Evolutionary conservation across 371 early-diverging fungal genomes (phyloP).

Genomic region (Entomophthora muscae): DNA sequence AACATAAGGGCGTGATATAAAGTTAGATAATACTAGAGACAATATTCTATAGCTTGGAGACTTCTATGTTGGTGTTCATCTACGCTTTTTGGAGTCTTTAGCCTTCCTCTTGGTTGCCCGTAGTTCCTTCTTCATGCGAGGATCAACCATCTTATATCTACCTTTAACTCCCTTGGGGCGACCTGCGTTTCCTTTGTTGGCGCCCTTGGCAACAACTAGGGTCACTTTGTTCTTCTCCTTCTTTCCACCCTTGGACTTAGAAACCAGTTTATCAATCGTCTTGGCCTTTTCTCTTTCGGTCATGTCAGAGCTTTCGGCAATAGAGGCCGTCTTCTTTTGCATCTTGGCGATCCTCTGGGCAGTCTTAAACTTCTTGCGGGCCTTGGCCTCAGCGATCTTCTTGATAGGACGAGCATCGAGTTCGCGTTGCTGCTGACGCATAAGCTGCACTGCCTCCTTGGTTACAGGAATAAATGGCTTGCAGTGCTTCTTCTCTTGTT

Average conservation of each 20-base stretch:
- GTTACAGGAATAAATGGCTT: slow-evolving; percentile 77
- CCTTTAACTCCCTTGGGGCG: slow-evolving; percentile 96
- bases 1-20: no score
- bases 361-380: slow-evolving; percentile 69
- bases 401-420: slow-evolving; percentile 93
- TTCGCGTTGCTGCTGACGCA: slow-evolving; percentile 60
- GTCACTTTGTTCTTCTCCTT: slow-evolving; percentile 55
- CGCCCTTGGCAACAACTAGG: slow-evolving; percentile 81
- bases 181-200: slow-evolving; percentile 72
- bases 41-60: no score
- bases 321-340: slow-evolving; percentile 70
- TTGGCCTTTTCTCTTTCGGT: slow-evolving; percentile 75
- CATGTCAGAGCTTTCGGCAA: slow-evolving; percentile 75
- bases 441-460: slow-evolving; percentile 80
- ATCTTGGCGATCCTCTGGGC: slow-evolving; percentile 55
- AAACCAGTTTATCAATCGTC: slow-evolving; percentile 58
- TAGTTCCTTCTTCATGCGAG: slow-evolving; percentile 83
- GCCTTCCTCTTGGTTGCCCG: slow-evolving; percentile 59
- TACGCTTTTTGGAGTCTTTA: slow-evolving; percentile 24
- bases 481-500: slow-evolving; percentile 80
- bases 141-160: slow-evolving; percentile 85
- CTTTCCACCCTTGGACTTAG: slow-evolving; percentile 33
- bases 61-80: neutral
- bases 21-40: no score
- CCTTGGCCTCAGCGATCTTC: slow-evolving; percentile 97